Conservation (phyloP, 1,284 basidiomycete genomes). For the Porodaedalea pini region DNA sequence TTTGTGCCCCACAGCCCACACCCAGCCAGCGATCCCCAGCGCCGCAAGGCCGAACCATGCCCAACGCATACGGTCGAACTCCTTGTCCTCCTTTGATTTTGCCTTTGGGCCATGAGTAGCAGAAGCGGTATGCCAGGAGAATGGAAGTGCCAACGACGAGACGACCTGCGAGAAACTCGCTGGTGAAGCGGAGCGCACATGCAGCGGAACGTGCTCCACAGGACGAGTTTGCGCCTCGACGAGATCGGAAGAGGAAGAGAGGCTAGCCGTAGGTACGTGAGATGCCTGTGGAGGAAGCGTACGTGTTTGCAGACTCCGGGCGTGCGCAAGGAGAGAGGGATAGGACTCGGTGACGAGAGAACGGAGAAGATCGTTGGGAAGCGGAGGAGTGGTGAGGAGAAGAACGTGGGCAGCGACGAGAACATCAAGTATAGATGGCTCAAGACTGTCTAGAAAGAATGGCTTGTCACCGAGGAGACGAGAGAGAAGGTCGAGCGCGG, state of each 20-base stretch:
- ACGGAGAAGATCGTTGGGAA: constrained; percentile 57
- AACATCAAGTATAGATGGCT: constrained; percentile 57
- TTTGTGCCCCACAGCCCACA: constrained; percentile 19
- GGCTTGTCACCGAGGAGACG: constrained; percentile 48
- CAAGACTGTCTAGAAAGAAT: constrained; percentile 48
- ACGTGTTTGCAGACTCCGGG: constrained; percentile 43
- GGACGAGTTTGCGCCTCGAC: constrained; percentile 13
- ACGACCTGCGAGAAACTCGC: constrained; percentile 5
- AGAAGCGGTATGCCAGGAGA: background rate
- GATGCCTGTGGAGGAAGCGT: constrained; percentile 30
- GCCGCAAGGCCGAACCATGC: constrained; percentile 33
- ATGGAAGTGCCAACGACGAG: background rate
- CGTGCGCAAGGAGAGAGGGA: constrained; percentile 52
- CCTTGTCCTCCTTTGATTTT: constrained; percentile 32
- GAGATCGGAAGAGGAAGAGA: constrained; percentile 19
- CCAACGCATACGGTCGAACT: constrained; percentile 34
- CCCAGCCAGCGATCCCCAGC: constrained; percentile 26
- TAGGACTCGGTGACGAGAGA: constrained; percentile 52
- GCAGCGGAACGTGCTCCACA: constrained; percentile 5
- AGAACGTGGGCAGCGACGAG: constrained; percentile 65
- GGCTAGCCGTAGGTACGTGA: constrained; percentile 24
- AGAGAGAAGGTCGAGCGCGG: constrained; percentile 53
- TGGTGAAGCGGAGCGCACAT: constrained; percentile 7
- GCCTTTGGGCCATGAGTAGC: constrained; percentile 3
- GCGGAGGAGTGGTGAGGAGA: constrained; percentile 53